Evolutionary conservation across 2,329 filamentous ascomycete genomes (phyloP).

Genomic region (Blastomyces percursus): DNA sequence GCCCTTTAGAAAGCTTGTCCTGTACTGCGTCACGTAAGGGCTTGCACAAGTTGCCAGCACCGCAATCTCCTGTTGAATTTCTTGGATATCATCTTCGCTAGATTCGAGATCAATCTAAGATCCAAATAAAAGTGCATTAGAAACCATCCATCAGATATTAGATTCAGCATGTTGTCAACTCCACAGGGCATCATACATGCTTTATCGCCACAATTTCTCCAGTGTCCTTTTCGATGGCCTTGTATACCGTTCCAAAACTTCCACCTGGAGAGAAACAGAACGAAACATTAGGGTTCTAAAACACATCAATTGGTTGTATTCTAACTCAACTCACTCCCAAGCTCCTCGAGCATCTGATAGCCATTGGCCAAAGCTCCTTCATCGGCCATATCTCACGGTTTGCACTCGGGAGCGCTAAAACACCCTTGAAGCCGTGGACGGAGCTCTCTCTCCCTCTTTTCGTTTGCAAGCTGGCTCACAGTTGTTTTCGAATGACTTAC

Average conservation of each 20-base stretch:
- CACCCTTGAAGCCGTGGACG: neutral
- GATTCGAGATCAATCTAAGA: slow-evolving; percentile 92
- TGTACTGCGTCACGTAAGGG: slow-evolving; percentile 90
- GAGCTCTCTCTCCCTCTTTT: neutral
- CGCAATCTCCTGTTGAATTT: slow-evolving; percentile 95
- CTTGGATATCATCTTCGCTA: slow-evolving; percentile 94
- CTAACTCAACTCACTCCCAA: slow-evolving; percentile 61
- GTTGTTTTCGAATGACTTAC: neutral
- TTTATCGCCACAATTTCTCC: slow-evolving; percentile 95
- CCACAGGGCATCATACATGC: slow-evolving; percentile 52
- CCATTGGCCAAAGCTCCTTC: slow-evolving; percentile 59
- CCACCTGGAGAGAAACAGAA: slow-evolving; percentile 49
- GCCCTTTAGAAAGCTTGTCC: slow-evolving; percentile 87
- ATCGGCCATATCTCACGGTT: slow-evolving; percentile 27
- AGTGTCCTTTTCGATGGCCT: slow-evolving; percentile 81
- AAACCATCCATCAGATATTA: neutral
- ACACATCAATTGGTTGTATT: neutral
- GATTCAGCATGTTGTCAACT: neutral
- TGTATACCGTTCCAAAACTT: slow-evolving; percentile 95
- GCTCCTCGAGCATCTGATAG: slow-evolving; percentile 92
- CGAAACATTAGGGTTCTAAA: slow-evolving; percentile 2
- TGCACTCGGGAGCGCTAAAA: neutral
- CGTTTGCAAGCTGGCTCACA: neutral
- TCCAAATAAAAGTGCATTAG: slow-evolving; percentile 10
- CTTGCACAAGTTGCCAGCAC: slow-evolving; percentile 92